Conservation (phyloP, 768 basidiomycete species). For the Dentipellis sp. region DNA sequence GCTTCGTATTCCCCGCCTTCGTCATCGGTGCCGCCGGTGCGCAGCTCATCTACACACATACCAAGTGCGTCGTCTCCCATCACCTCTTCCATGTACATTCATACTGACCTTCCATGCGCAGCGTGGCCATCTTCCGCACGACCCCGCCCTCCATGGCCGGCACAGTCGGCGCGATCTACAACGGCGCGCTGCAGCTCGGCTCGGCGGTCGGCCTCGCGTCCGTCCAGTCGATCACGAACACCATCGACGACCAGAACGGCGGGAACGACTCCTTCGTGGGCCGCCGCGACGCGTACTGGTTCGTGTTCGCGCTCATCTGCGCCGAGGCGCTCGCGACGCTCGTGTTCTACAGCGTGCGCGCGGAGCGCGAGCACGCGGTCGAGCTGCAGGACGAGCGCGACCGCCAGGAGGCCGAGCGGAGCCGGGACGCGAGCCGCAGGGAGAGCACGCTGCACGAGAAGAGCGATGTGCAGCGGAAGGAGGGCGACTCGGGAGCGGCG, state of each 20-base stretch:
- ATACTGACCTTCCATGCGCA: constrained; percentile 10
- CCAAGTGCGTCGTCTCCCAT: constrained; percentile 32
- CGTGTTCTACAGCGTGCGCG: constrained; percentile 23
- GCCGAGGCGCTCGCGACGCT: constrained; percentile 24
- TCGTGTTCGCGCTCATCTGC: constrained; percentile 27
- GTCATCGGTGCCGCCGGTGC: constrained; percentile 36
- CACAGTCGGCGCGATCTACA: constrained; percentile 47
- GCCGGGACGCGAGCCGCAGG: background rate
- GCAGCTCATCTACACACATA: constrained; percentile 36
- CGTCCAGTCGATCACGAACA: constrained; percentile 38
- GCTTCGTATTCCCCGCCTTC: constrained; percentile 40
- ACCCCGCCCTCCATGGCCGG: constrained; percentile 41
- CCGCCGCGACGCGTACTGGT: constrained; percentile 34
- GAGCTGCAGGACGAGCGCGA: background rate
- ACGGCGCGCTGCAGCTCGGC: constrained; percentile 43
- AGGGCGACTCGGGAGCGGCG: no score
- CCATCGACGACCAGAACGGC: constrained; percentile 25
- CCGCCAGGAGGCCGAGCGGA: background rate
- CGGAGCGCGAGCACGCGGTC: background rate
- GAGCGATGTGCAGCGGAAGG: no score
- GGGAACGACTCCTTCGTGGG: constrained; percentile 22
- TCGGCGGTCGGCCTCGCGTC: constrained; percentile 41
- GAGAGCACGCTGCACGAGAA: no score
- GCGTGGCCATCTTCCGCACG: constrained; percentile 41
- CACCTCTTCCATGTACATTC: background rate